phyloP scores from a whole-genome alignment of 495 filamentous ascomycete genomes.

The Cercophora samala region DNA sequence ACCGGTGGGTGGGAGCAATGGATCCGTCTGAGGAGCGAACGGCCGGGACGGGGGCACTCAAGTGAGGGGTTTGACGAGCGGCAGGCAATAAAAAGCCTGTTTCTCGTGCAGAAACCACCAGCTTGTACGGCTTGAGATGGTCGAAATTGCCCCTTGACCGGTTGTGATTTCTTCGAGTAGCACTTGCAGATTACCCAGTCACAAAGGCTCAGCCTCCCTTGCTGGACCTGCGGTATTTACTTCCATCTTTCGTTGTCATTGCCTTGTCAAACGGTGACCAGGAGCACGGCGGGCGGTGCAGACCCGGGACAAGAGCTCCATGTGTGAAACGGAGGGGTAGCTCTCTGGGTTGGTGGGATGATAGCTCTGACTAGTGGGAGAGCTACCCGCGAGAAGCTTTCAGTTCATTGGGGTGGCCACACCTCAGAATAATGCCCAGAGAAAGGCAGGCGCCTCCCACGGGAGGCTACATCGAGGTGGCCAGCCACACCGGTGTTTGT shows the following conservation, averaged over 20 bases:
- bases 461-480: background rate
- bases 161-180: background rate
- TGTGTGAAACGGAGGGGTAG: background rate
- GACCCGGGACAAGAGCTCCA: background rate
- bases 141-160: background rate
- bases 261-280: background rate
- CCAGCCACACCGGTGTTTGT: background rate
- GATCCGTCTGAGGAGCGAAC: background rate
- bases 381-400: background rate
- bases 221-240: background rate
- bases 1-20: background rate
- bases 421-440: background rate
- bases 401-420: background rate
- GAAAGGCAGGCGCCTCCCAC: background rate
- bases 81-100: background rate
- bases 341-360: background rate
- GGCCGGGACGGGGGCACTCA: background rate
- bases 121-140: background rate
- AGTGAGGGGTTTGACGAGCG: background rate
- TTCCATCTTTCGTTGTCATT: background rate
- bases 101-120: background rate
- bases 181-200: background rate
- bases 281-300: background rate
- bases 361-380: background rate
- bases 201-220: background rate